Evolutionary conservation across 2,329 filamentous ascomycete species (phyloP).

Genomic region (Verticillium alfalfae): DNA sequence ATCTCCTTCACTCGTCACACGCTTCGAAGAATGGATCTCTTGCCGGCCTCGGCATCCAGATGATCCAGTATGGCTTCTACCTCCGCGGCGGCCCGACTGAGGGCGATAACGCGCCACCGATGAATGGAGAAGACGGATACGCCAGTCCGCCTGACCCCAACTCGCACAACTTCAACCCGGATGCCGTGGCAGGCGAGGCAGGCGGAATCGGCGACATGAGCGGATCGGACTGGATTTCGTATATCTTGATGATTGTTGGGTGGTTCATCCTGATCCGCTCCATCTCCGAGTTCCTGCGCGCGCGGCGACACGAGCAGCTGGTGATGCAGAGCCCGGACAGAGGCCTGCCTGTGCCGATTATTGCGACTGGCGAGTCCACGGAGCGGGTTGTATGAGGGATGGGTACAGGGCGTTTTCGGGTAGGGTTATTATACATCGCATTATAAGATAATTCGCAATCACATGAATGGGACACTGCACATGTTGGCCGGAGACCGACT

Average conservation of each 20-base stretch:
- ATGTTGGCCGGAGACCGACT: background rate
- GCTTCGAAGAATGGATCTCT: conserved; percentile 96
- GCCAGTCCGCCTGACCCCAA: conserved; percentile 81
- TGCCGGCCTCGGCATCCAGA: conserved; percentile 86
- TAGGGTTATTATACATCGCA: background rate
- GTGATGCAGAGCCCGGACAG: conserved; percentile 90
- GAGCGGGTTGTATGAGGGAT: conserved; percentile 64
- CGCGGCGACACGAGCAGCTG: conserved; percentile 84
- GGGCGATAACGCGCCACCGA: conserved; percentile 32
- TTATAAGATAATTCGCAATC: background rate
- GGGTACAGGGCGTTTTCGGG: background rate
- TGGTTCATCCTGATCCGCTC: conserved; percentile 97
- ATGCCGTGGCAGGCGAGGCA: conserved; percentile 48
- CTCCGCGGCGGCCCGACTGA: conserved; percentile 63
- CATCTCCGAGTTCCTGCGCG: conserved; percentile 85
- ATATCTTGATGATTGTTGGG: conserved; percentile 90
- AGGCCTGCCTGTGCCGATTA: conserved; percentile 76
- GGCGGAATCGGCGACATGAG: conserved; percentile 51
- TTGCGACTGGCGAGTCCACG: conserved; percentile 76
- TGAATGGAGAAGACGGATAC: conserved; percentile 51
- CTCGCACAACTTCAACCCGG: conserved; percentile 79
- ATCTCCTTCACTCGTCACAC: conserved; percentile 95
- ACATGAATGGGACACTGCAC: background rate
- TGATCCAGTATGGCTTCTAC: conserved; percentile 95
- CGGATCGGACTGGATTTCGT: conserved; percentile 83